Percentiles rank a stretch among this genome's conserved stretches.
Evolutionary conservation across 2,329 filamentous ascomycete species (phyloP).

Genomic region (Microsporum canis): DNA sequence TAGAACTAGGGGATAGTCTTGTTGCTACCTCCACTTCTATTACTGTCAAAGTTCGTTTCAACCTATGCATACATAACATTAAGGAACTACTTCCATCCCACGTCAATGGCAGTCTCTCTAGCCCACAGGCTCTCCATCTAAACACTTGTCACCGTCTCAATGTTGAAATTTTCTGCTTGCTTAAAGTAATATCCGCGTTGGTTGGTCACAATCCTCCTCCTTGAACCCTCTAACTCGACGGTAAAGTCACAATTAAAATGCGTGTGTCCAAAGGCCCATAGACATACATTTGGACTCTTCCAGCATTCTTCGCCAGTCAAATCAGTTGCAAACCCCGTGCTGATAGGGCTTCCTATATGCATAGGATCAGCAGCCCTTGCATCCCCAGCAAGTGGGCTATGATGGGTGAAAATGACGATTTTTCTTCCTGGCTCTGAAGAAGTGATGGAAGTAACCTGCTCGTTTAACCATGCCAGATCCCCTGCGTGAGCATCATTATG

Average conservation of each 20-base stretch:
- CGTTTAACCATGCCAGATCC: conserved; percentile 32
- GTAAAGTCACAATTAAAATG: conserved; percentile 37
- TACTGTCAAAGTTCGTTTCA: too few relatives aligned
- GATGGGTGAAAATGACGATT: conserved; percentile 32
- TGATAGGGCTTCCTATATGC: conserved; percentile 24
- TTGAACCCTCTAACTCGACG: background rate
- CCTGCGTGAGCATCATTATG: conserved; percentile 24
- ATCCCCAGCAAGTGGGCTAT: conserved; percentile 24
- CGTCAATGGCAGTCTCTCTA: background rate
- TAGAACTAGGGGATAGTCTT: too few relatives aligned
- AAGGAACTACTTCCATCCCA: background rate
- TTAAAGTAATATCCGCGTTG: conserved; percentile 23
- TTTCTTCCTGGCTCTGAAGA: conserved; percentile 23
- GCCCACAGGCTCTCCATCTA: background rate
- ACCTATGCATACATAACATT: background rate
- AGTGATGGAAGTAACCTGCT: conserved; percentile 24
- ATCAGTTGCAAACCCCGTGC: conserved; percentile 35
- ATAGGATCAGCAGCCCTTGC: conserved; percentile 21
- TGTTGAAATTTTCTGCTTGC: conserved; percentile 28
- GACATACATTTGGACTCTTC: conserved; percentile 26
- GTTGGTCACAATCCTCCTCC: conserved; percentile 30
- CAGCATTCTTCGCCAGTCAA: conserved; percentile 31
- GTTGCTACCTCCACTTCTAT: too few relatives aligned
- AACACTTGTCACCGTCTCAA: conserved; percentile 16
- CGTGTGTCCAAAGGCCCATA: conserved; percentile 42